phyloP scores from a whole-genome alignment of 2,329 filamentous ascomycete genomes.

The Fusarium oligoseptatum region DNA sequence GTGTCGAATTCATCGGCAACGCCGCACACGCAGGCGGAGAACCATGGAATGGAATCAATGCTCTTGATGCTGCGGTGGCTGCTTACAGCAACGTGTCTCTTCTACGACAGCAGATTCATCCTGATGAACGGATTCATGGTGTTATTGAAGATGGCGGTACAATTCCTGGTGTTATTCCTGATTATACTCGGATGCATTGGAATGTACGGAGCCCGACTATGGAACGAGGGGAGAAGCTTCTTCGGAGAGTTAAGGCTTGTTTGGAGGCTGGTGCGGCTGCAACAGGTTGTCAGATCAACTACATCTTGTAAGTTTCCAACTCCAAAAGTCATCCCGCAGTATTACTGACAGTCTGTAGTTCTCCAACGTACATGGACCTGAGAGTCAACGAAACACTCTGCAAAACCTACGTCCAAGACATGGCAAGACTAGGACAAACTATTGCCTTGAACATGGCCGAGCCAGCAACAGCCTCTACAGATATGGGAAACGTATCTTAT shows the following conservation, averaged over 20 bases:
- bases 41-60: conserved; percentile 39
- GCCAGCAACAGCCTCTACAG: conserved; percentile 58
- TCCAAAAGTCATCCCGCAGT: no score
- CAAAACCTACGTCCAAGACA: conserved; percentile 58
- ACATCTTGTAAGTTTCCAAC: background rate
- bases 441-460: conserved; percentile 53
- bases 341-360: background rate
- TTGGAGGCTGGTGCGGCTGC: background rate
- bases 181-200: background rate
- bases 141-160: conserved; percentile 28
- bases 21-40: conserved; percentile 34
- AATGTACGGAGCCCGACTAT: background rate
- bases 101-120: conserved; percentile 40
- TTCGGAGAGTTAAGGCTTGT: background rate
- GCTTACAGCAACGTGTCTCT: conserved; percentile 35
- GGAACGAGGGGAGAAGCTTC: background rate
- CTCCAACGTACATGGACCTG: conserved; percentile 57
- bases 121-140: conserved; percentile 39
- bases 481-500: conserved; percentile 67
- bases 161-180: background rate
- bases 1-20: conserved; percentile 22
- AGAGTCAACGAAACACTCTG: conserved; percentile 60
- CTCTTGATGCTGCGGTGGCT: conserved; percentile 35
- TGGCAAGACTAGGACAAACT: conserved; percentile 49
- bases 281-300: background rate